Percentiles rank a stretch among this genome's conserved stretches.
Conservation (phyloP, 1,139 yeast genomes). For the Taphrina wiesneri region DNA sequence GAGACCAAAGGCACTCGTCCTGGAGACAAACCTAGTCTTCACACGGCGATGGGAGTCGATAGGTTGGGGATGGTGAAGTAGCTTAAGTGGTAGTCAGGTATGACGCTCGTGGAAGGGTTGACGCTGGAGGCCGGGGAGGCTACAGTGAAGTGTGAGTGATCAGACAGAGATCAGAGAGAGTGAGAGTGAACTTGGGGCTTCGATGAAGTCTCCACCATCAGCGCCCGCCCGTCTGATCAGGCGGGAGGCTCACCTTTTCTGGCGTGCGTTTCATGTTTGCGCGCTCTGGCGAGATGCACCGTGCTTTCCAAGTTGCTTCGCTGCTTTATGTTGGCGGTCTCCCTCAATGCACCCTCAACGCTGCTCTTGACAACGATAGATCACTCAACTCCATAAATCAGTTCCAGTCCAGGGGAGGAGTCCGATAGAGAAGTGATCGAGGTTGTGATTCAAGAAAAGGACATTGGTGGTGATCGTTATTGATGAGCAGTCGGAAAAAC, state of each 20-base stretch:
- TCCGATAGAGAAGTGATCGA: not conserved
- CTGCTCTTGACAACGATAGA: too few species aligned
- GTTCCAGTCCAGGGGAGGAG: not conserved
- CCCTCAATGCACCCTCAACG: too few species aligned
- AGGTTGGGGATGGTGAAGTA: too few species aligned
- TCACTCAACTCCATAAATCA: not conserved
- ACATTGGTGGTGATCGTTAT: not conserved
- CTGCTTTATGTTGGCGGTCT: too few species aligned
- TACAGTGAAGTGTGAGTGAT: too few species aligned
- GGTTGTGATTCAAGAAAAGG: not conserved
- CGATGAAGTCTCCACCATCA: too few species aligned
- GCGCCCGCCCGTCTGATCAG: too few species aligned
- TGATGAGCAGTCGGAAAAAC: conserved; percentile 10
- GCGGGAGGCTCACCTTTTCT: not conserved
- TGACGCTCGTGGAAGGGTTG: not conserved
- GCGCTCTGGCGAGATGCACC: not conserved
- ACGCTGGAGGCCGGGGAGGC: not conserved
- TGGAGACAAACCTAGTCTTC: too few species aligned
- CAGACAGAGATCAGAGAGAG: not conserved
- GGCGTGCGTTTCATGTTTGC: conserved; percentile 10
- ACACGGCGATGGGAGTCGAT: too few species aligned
- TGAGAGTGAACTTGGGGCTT: too few species aligned
- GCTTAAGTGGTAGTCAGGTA: not conserved
- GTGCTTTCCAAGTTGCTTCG: not conserved
- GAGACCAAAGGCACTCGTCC: not conserved